phyloP scores from a whole-genome alignment of 495 filamentous ascomycete genomes.

The Tuber melanosporum region DNA sequence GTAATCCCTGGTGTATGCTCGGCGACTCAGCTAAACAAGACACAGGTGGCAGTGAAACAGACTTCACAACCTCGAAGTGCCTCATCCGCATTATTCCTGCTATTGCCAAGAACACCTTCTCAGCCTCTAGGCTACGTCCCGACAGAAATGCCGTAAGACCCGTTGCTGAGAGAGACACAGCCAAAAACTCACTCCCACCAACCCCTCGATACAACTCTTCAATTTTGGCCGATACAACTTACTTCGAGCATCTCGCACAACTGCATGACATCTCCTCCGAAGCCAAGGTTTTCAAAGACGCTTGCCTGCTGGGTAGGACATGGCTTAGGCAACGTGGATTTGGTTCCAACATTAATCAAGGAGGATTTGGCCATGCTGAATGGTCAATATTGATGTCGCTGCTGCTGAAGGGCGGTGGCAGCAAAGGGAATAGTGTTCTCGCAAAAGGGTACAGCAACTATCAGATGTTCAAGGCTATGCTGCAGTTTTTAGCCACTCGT shows the following conservation, averaged over 20 bases:
- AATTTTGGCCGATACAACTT: slow-evolving; percentile 66
- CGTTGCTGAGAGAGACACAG: slow-evolving; percentile 44
- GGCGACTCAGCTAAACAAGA: background rate
- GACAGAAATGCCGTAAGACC: slow-evolving; percentile 63
- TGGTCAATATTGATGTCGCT: slow-evolving; percentile 75
- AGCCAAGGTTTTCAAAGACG: slow-evolving; percentile 68
- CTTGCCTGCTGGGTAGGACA: slow-evolving; percentile 73
- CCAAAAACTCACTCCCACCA: slow-evolving; percentile 44
- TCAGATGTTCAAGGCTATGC: slow-evolving; percentile 83
- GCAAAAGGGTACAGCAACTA: slow-evolving; percentile 78
- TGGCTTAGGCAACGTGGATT: slow-evolving; percentile 90
- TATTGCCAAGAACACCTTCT: slow-evolving; percentile 60
- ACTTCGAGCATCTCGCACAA: slow-evolving; percentile 64
- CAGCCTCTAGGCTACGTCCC: slow-evolving; percentile 59
- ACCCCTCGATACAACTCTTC: slow-evolving; percentile 88
- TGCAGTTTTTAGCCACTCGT: slow-evolving; percentile 72
- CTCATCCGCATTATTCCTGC: slow-evolving; percentile 73
- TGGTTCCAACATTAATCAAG: slow-evolving; percentile 55
- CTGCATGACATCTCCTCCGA: slow-evolving; percentile 59
- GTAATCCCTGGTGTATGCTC: background rate
- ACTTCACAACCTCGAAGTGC: slow-evolving; percentile 46
- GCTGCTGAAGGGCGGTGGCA: slow-evolving; percentile 66
- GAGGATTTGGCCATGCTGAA: slow-evolving; percentile 91
- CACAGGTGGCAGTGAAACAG: slow-evolving; percentile 35
- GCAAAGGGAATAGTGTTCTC: slow-evolving; percentile 61